Evolutionary conservation across 106 monocot species (phyloP), one percentile per base, ranked within the genome.

Genomic region (Dioscorea zingiberensis): DNA sequence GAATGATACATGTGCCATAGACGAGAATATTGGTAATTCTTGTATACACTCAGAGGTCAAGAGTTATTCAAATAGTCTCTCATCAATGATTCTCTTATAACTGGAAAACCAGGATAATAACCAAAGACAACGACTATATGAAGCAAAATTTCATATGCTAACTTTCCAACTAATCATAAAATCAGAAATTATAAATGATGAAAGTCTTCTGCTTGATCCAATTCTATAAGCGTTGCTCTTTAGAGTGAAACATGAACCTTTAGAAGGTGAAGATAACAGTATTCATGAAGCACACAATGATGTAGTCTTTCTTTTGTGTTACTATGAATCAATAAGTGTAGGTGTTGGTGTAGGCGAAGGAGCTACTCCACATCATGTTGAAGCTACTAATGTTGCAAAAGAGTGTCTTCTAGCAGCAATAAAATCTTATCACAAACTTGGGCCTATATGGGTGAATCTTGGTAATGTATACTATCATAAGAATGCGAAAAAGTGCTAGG

Each of bases 391-490:
- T 63, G 77, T 88, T 75, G 97, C 92, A 64, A 88, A 86, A 69
- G 74, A 83, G 71, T 98, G 92, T 48, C 78, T 92, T 63, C 48
- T 82, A 63, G 81, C 77, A 44, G 92, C 92, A 51, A 53, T 80
- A 21, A 98, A 82, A 72, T 56, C 74, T 73, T 92, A 92, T 67
- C 75, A 86, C 3, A 84, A 73, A 78, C 66, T 79, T 68, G 88
- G 82, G 38, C 68, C 83, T 18, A 60, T 92, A 45, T 98, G 92
- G 92, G 68, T 89, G 10, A 89, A 98, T 73, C 88, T 98, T 80
- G 81, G 84, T n/a, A 88, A 84, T 82, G 88, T 81, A 64, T 86
- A 82, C 66, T 58, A 71, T 66, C 78, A 86, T 62, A 67, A 44
- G 55, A 88, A 68, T 71, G 78, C 88, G 21, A 88, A 78, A 65